Evolutionary conservation across 176 grass and related monocot genomes (phyloP).

Genomic region (Pharus latifolius): DNA sequence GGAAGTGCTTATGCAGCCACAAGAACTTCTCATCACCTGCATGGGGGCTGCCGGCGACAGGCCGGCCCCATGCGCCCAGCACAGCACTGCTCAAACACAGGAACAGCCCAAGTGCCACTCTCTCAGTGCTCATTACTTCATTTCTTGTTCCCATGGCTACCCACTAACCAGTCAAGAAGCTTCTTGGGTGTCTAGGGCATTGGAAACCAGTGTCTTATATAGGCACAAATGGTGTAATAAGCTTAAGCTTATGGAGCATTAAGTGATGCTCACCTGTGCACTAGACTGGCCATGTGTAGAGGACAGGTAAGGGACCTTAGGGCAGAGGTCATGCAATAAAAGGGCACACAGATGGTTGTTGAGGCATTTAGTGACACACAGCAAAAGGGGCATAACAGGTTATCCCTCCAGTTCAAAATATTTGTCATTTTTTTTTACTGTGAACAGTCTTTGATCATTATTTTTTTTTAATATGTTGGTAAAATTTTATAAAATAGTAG

Average conservation of each 20-base stretch:
- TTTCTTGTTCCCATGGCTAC: neutral
- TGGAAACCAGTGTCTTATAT: constrained; percentile 4
- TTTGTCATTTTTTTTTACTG: no score
- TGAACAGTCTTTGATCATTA: no score
- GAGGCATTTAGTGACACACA: no score
- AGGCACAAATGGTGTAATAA: neutral
- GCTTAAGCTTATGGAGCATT: constrained; percentile 18
- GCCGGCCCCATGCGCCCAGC: constrained; percentile 35
- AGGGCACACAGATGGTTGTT: neutral
- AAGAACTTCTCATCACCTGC: constrained; percentile 34
- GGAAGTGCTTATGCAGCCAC: constrained; percentile 44
- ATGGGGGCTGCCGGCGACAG: constrained; percentile 4
- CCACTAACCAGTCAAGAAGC: neutral
- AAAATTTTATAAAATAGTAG: no score
- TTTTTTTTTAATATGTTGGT: no score
- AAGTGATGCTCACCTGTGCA: constrained; percentile 7
- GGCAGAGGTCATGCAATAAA: constrained; percentile 34
- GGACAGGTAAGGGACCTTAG: neutral
- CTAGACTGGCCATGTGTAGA: constrained; percentile 27
- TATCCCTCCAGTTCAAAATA: no score
- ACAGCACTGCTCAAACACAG: constrained; percentile 45
- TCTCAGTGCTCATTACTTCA: constrained; percentile 9
- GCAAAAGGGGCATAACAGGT: no score
- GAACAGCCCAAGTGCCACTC: constrained; percentile 25
- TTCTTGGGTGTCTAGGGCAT: neutral